Evolutionary conservation across 1,139 yeast species (phyloP).

Genomic region (Insectozyma bohioensis): DNA sequence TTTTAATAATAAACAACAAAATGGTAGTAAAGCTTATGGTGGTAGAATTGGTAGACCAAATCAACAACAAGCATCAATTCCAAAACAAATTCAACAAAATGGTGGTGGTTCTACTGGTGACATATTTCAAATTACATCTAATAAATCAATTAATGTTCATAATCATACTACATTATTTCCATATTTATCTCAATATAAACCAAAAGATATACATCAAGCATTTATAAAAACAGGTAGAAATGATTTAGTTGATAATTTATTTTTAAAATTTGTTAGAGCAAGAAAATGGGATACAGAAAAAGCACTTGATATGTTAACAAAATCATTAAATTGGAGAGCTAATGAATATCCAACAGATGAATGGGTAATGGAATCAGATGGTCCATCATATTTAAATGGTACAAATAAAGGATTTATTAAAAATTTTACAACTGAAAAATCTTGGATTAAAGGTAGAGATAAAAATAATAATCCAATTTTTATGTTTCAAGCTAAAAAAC

Average conservation of each 20-base stretch:
- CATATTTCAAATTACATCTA: slow-evolving; percentile 9
- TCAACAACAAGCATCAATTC: slow-evolving; percentile 9
- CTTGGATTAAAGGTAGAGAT: slow-evolving; percentile 42
- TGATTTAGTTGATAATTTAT: slow-evolving; percentile 36
- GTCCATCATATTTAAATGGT: slow-evolving; percentile 31
- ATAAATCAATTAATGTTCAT: slow-evolving; percentile 14
- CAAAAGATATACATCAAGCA: slow-evolving; percentile 26
- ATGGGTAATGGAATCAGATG: slow-evolving; percentile 42
- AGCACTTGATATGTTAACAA: slow-evolving; percentile 34
- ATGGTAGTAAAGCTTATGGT: slow-evolving; percentile 12
- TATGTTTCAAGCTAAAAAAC: slow-evolving; percentile 41
- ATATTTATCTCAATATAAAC: slow-evolving; percentile 23
- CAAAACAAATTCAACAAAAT: too few species aligned
- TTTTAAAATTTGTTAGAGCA: slow-evolving; percentile 42
- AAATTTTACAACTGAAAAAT: slow-evolving; percentile 38
- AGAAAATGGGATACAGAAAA: slow-evolving; percentile 40
- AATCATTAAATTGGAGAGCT: slow-evolving; percentile 41
- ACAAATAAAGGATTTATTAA: slow-evolving; percentile 37
- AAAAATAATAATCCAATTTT: slow-evolving; percentile 38
- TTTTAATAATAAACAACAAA: slow-evolving; percentile 8
- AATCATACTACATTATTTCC: slow-evolving; percentile 20
- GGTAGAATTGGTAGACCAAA: slow-evolving; percentile 14
- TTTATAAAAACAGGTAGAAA: slow-evolving; percentile 24
- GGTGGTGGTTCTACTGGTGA: slow-evolving; percentile 10
- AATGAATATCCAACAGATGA: slow-evolving; percentile 29